phyloP scores from a whole-genome alignment of 2,329 filamentous ascomycete species.

The Neofusicoccum kwambonambiense region DNA sequence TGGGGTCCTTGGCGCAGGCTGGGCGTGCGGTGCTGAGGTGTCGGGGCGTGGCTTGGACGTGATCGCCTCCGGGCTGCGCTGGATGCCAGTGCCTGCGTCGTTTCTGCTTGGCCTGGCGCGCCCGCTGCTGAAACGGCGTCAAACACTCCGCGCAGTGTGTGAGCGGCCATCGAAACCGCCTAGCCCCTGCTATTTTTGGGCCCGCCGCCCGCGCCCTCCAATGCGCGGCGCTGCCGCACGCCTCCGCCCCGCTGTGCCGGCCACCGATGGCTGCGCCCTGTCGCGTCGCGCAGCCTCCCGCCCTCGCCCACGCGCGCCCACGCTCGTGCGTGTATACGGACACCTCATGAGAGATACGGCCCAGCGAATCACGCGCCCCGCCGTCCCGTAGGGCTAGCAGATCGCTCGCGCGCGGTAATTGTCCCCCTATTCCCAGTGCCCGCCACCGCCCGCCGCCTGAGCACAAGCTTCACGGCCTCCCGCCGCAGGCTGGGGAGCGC shows the following conservation, averaged over 20 bases:
- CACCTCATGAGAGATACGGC: not conserved
- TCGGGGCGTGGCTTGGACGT: slow-evolving; percentile 7
- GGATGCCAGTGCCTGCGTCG: not conserved
- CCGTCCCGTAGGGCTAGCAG: slow-evolving; percentile 1
- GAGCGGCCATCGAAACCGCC: not conserved
- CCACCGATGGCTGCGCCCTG: not conserved
- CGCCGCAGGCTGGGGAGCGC: not conserved
- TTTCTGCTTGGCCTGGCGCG: slow-evolving; percentile 5
- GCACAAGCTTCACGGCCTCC: not conserved
- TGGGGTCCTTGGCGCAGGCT: slow-evolving; percentile 12
- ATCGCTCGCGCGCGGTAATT: not conserved
- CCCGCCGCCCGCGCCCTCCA: not conserved
- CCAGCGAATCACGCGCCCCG: not conserved
- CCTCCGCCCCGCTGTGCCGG: not conserved
- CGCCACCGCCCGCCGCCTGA: no score
- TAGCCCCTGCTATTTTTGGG: not conserved
- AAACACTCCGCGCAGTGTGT: not conserved
- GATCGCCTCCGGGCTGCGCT: not conserved
- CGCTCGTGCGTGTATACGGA: not conserved
- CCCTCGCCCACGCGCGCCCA: not conserved
- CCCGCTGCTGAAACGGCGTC: slow-evolving; percentile 11
- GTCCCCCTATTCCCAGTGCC: not conserved
- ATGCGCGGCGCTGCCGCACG: not conserved
- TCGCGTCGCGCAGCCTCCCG: not conserved
- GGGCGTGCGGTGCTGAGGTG: slow-evolving; percentile 16